Evolutionary conservation across 2,329 filamentous ascomycete species (phyloP), one percentile per base, ranked within the genome.

Genomic region (Ophiostoma fasciatum): DNA sequence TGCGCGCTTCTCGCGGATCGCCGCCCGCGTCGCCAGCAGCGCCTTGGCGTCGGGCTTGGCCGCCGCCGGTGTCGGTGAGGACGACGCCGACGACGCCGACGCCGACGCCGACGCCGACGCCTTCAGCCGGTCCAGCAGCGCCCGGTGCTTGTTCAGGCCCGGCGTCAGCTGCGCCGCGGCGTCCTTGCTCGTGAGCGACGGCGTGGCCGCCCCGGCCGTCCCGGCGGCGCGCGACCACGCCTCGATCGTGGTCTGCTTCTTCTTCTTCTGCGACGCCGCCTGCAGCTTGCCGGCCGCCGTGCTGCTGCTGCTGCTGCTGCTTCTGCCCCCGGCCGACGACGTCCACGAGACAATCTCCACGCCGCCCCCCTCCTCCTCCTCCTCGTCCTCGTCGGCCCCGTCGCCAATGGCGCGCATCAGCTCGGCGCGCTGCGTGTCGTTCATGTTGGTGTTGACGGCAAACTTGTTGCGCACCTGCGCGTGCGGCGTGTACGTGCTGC

Each of bases 361-460:
- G 12, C 22, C 31, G 15, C 7, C 15, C 8, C 18, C 31, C 13
- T 23, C 14, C 12, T 39, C 35, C 3, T 41, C 41, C 13, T 66
- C 57, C 13, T 63, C 54, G 27, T 62, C 54, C 13, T 68, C 60
- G 22, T 74, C 71, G 30, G 68, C 62, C 5, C 71, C 68, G 38
- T 76, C 68, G 19, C 71, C 69, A 13, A 78, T 55, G 8, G 71
- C 73, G 48, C 73, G 68, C 34, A 75, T 59, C 25, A 96, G 63
- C 56, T 94, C 82, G 10, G 87, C 88, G 46, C 87, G 84, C 51
- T 96, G 85, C 38, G 80, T 76, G 25, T 73, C 71, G 11, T 71
- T 82, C 46, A 96, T 60, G 47, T 93, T 94, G 2, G 87, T 93
- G 48, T 72, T 78, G 45, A 78, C 70, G 15, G 66, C 58, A 42